A percentile compares a stretch with the other conserved stretches of the same genome.
Evolutionary conservation across 202 grass and related monocot species (phyloP).

Genomic region (Digitaria exilis): DNA sequence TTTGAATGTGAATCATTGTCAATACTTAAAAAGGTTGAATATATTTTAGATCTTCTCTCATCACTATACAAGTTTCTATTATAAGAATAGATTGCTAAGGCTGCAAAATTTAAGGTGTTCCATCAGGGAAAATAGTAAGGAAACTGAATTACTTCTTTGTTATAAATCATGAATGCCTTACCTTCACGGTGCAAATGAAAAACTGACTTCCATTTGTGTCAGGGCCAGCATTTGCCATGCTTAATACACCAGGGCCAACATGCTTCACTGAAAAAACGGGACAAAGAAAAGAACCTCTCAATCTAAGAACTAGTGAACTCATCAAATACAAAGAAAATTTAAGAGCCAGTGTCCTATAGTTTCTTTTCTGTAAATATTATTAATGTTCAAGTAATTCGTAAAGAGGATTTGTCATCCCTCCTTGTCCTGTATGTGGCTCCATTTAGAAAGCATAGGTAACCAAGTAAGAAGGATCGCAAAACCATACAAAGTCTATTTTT

Average conservation of each 20-base stretch:
- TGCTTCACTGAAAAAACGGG: slow-evolving; percentile 64
- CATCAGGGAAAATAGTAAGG: background rate
- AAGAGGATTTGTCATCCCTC: background rate
- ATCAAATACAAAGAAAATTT: background rate
- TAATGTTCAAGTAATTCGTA: background rate
- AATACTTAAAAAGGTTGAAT: background rate
- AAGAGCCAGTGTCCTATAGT: background rate
- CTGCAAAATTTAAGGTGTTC: background rate
- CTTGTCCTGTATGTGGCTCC: background rate
- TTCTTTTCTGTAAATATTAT: background rate
- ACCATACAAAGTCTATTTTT: background rate
- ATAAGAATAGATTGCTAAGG: background rate
- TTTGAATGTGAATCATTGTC: background rate
- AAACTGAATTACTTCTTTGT: background rate
- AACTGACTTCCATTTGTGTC: slow-evolving; percentile 76
- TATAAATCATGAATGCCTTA: slow-evolving; percentile 25
- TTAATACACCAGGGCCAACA: slow-evolving; percentile 63
- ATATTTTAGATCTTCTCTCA: too few species aligned
- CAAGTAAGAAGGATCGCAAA: background rate
- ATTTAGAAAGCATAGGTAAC: background rate
- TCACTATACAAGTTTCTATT: too few species aligned
- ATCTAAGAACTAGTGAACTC: slow-evolving; percentile 33
- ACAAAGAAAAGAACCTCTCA: slow-evolving; percentile 4
- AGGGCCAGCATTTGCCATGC: slow-evolving; percentile 74
- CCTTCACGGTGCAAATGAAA: slow-evolving; percentile 77